Evolutionary conservation across 2,329 filamentous ascomycete genomes (phyloP).

Genomic region (Exophiala sideris): DNA sequence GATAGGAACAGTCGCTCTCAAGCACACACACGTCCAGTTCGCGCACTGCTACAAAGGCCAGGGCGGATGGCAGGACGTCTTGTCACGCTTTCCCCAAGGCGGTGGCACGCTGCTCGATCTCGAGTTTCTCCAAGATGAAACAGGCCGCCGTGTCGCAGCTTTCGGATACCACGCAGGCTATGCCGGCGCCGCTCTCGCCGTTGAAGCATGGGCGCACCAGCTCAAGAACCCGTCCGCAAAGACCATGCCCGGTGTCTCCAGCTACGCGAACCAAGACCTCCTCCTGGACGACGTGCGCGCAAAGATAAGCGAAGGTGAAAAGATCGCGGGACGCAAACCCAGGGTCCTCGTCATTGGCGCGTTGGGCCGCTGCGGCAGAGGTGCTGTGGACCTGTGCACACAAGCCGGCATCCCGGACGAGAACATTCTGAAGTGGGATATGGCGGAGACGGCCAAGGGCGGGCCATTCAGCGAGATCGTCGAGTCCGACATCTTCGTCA

Average conservation of each 20-base stretch:
- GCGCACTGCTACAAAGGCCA: slow-evolving; percentile 75
- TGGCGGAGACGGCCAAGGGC: slow-evolving; percentile 71
- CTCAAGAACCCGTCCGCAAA: slow-evolving; percentile 64
- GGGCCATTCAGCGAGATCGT: slow-evolving; percentile 78
- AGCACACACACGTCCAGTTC: slow-evolving; percentile 71
- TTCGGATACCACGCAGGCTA: slow-evolving; percentile 70
- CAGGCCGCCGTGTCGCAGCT: slow-evolving; percentile 55
- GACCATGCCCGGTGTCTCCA: slow-evolving; percentile 60
- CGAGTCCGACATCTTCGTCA: slow-evolving; percentile 72
- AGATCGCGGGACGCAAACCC: slow-evolving; percentile 65
- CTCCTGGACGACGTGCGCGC: slow-evolving; percentile 73
- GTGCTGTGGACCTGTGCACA: slow-evolving; percentile 75
- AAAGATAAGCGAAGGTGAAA: slow-evolving; percentile 63
- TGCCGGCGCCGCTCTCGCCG: slow-evolving; percentile 64
- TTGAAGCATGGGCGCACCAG: slow-evolving; percentile 69
- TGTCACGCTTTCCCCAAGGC: slow-evolving; percentile 74
- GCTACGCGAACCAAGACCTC: slow-evolving; percentile 70
- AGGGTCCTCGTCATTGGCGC: slow-evolving; percentile 80
- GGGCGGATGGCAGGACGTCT: slow-evolving; percentile 71
- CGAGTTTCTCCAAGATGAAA: slow-evolving; percentile 76
- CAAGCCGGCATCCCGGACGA: slow-evolving; percentile 68
- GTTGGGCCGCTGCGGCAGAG: slow-evolving; percentile 70
- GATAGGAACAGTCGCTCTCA: slow-evolving; percentile 55
- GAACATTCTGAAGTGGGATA: slow-evolving; percentile 71
- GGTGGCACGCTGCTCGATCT: slow-evolving; percentile 77